These are phyloP conservation scores for Dryas alaskensis DNA, from an alignment of 306 rosid genomes.

Conservation along the genomic window DNA sequence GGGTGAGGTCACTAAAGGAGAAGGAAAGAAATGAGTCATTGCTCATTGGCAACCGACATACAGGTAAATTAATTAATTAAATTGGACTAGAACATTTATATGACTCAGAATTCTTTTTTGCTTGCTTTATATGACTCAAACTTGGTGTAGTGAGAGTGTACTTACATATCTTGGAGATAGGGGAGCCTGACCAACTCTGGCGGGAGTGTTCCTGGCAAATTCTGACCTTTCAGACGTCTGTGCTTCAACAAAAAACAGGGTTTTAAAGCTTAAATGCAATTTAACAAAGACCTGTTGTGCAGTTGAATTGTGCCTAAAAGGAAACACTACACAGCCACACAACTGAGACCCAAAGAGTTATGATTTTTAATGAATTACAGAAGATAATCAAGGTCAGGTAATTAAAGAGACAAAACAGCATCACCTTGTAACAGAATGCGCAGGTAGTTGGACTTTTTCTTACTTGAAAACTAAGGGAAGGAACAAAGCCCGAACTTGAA, in stretches of 20 bases:
- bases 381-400: no score
- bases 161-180: slow-evolving; percentile 56
- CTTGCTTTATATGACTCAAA: not conserved
- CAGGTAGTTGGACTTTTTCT: no score
- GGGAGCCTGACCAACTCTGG: slow-evolving; percentile 37
- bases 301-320: not conserved
- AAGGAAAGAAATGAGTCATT: not conserved
- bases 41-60: not conserved
- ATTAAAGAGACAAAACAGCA: no score
- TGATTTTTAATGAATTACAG: no score
- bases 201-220: slow-evolving; percentile 60
- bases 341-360: no score
- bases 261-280: not conserved
- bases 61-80: not conserved
- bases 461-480: no score
- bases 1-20: slow-evolving; percentile 35
- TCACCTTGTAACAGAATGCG: no score
- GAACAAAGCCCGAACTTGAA: no score
- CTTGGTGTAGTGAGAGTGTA: not conserved
- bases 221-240: slow-evolving; percentile 49
- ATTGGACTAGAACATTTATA: not conserved
- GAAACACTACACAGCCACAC: not conserved
- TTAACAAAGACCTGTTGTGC: not conserved
- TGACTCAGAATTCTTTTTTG: not conserved
- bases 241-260: not conserved